These are phyloP conservation scores for Ganoderma boninense DNA, from an alignment of 1,284 basidiomycete species.

Conservation along the genomic window DNA sequence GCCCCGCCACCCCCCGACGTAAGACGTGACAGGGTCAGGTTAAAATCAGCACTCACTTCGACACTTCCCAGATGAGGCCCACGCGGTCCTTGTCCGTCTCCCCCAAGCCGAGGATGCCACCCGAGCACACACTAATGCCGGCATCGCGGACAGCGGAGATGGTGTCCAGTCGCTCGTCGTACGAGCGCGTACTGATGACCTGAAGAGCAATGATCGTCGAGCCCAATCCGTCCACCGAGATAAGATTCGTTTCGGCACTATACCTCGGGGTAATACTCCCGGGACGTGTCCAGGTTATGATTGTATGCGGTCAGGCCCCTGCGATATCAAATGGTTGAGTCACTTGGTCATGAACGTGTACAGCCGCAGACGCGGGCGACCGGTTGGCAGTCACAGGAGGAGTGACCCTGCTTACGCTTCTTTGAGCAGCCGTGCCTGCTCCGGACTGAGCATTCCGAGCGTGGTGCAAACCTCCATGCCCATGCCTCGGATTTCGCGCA, in stretches of 20 bases:
- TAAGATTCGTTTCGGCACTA: background rate
- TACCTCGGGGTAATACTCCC: conserved; percentile 95
- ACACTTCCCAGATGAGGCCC: conserved; percentile 94
- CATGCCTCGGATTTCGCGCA: conserved; percentile 87
- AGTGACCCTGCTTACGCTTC: conserved; percentile 80
- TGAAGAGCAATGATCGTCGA: conserved; percentile 40
- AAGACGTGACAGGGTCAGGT: background rate
- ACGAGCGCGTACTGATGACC: conserved; percentile 96
- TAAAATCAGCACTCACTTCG: conserved; percentile 64
- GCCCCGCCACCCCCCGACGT: background rate
- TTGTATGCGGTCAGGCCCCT: conserved; percentile 97
- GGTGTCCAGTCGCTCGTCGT: conserved; percentile 93
- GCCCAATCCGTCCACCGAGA: conserved; percentile 6
- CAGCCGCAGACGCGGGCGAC: conserved; percentile 1
- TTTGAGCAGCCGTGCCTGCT: conserved; percentile 93
- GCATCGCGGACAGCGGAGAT: conserved; percentile 92
- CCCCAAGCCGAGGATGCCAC: conserved; percentile 95
- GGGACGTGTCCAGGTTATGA: conserved; percentile 97
- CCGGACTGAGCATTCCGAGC: conserved; percentile 94
- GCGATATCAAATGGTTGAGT: conserved; percentile 19
- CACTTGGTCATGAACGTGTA: background rate
- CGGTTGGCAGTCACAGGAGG: background rate
- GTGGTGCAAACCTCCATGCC: conserved; percentile 99
- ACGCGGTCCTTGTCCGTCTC: conserved; percentile 92
- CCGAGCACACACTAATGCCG: conserved; percentile 97